Percentiles rank a stretch among this genome's conserved stretches.
Evolutionary conservation across 768 basidiomycete genomes (phyloP).

Genomic region (Pulveroboletus sp.): DNA sequence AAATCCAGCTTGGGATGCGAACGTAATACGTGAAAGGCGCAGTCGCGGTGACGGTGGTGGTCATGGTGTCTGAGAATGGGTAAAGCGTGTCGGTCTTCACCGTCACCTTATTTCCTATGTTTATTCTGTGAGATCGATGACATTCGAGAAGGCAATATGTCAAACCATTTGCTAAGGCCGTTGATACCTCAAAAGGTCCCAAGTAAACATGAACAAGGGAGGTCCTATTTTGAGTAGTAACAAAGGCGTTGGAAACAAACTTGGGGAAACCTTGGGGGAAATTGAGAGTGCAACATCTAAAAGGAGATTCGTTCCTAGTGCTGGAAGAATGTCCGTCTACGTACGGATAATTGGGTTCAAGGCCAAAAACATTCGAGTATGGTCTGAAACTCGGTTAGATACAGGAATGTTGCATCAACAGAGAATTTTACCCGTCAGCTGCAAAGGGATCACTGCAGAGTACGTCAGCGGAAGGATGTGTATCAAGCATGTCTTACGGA

Average conservation of each 20-base stretch:
- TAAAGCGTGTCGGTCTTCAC: background rate
- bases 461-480: background rate
- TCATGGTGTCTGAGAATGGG: conserved; percentile 1
- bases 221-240: conserved; percentile 30
- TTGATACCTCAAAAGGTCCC: conserved; percentile 13
- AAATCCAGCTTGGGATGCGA: background rate
- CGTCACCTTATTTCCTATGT: background rate
- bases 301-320: background rate
- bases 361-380: conserved; percentile 4
- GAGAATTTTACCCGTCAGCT: background rate
- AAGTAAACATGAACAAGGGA: conserved; percentile 40
- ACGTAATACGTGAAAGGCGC: background rate
- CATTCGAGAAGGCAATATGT: background rate
- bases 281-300: conserved; percentile 54
- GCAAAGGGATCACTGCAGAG: background rate
- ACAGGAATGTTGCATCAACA: background rate
- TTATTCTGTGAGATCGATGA: background rate
- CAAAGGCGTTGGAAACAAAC: conserved; percentile 50
- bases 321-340: background rate
- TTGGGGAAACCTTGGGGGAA: conserved; percentile 56
- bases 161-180: conserved; percentile 32
- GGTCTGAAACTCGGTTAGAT: background rate
- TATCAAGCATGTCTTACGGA: conserved; percentile 30
- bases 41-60: background rate
- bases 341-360: conserved; percentile 4